Conservation (phyloP, 306 rosid species). For the Medicago arabica region DNA sequence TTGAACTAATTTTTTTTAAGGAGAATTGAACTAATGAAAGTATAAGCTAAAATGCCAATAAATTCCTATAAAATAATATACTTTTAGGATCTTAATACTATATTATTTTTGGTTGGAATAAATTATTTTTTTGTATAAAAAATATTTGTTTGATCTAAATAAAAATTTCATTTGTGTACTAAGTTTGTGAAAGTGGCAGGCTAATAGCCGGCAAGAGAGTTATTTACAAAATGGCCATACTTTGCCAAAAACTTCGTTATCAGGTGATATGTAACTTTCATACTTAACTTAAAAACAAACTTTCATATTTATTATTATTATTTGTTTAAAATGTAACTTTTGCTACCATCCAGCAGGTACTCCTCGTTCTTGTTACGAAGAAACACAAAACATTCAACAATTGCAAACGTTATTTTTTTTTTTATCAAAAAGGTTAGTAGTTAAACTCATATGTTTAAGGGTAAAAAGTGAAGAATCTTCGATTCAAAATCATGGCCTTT, state of each 20-base stretch:
- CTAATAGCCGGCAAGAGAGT: slow-evolving; percentile 14
- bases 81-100: neutral
- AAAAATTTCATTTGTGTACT: too few species aligned
- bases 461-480: too few species aligned
- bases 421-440: too few species aligned
- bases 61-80: neutral
- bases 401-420: slow-evolving; percentile 12
- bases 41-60: neutral
- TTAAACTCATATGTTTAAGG: too few species aligned
- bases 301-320: neutral
- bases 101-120: neutral
- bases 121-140: too few species aligned
- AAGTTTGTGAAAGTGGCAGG: neutral
- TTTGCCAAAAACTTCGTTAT: neutral
- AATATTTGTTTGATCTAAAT: too few species aligned
- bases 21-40: neutral
- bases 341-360: slow-evolving; percentile 33
- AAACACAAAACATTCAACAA: neutral
- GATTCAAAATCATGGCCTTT: too few species aligned
- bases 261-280: slow-evolving; percentile 23
- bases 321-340: slow-evolving; percentile 14
- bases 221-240: slow-evolving; percentile 25
- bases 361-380: neutral
- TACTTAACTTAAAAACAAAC: neutral
- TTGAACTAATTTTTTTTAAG: too few species aligned